Evolutionary conservation across 768 basidiomycete genomes (phyloP), one percentile per base, ranked within the genome.

Genomic region (Mycena olivaceomarginata): DNA sequence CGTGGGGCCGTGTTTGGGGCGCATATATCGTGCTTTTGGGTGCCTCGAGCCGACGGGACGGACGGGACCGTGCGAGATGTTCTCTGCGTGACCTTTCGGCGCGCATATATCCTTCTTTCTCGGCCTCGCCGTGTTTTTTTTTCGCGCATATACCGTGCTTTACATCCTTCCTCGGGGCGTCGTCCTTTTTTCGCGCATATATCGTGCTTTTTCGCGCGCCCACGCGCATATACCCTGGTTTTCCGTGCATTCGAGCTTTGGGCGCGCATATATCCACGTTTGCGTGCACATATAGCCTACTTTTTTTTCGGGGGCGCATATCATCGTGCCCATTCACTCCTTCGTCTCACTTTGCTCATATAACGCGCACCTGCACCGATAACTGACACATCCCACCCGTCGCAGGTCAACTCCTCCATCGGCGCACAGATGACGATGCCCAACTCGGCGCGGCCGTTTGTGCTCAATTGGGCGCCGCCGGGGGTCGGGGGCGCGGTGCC

Each of bases 401-500:
- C 95, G 95, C 90, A 92, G 12, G 94, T 95, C 39, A 91, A 97
- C 80, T 84, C 90, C 70, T 94, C 86, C 80, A 83, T 25, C 56
- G 22, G 85, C 75, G 80, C 86, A 46, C 82, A 90, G 45, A 80
- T 91, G 80, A 90, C 92, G 41, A 98, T 98, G 96, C 97, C 97
- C 37, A 97, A 97, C 86, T 96, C 96, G 9, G 88, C 87, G 57
- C 93, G 93, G 79, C 94, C 96, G 3, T 97, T 98, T 85, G 90
- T 93, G 72, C 91, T 97, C 83, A 94, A 92, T 82, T 97, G 95
- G 96, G 94, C 95, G 11, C 87, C 89, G 43, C 85, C 88, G 41
- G 84, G 85, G 22, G 86, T 70, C 6, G 59, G n/a, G 25, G 25
- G 5, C 9, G 7, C 53, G n/a, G n/a, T n/a, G n/a, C n/a, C n/a